Conservation (phyloP, 257 asterid species). For the Solanum pimpinellifolium region DNA sequence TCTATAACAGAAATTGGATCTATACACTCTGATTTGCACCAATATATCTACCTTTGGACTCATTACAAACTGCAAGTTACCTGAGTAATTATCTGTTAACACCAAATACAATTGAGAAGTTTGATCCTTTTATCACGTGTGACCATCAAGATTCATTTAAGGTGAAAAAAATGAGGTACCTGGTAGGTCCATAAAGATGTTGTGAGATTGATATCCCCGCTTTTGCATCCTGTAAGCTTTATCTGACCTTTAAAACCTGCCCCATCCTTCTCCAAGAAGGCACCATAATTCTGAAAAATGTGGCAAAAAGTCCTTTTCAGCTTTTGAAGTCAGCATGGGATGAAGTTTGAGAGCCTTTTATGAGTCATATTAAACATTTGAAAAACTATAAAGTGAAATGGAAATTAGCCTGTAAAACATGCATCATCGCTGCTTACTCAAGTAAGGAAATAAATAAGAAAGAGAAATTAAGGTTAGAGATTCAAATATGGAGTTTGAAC, state of each 20-base stretch:
- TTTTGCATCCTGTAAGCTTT: slow-evolving; percentile 51
- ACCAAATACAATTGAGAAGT: background rate
- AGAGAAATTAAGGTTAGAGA: background rate
- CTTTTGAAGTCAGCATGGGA: background rate
- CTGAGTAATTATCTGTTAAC: background rate
- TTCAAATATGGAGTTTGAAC: background rate
- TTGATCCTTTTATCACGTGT: background rate
- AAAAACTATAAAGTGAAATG: background rate
- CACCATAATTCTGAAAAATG: slow-evolving; percentile 79
- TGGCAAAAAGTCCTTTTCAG: slow-evolving; percentile 1
- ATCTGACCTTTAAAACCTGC: slow-evolving; percentile 83
- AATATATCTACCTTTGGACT: background rate
- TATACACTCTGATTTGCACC: background rate
- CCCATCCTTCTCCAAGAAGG: slow-evolving; percentile 89
- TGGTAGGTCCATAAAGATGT: slow-evolving; percentile 64
- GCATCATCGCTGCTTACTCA: background rate
- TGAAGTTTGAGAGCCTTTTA: background rate
- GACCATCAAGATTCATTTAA: background rate
- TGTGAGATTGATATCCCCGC: slow-evolving; percentile 64
- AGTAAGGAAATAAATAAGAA: background rate
- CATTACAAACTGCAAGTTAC: background rate
- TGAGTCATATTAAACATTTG: background rate
- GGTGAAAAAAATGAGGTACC: slow-evolving; percentile 20
- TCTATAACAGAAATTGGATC: background rate
- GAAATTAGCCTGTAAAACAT: background rate